Conservation (phyloP, 2,329 filamentous ascomycete genomes). For the Xylaria sp. region DNA sequence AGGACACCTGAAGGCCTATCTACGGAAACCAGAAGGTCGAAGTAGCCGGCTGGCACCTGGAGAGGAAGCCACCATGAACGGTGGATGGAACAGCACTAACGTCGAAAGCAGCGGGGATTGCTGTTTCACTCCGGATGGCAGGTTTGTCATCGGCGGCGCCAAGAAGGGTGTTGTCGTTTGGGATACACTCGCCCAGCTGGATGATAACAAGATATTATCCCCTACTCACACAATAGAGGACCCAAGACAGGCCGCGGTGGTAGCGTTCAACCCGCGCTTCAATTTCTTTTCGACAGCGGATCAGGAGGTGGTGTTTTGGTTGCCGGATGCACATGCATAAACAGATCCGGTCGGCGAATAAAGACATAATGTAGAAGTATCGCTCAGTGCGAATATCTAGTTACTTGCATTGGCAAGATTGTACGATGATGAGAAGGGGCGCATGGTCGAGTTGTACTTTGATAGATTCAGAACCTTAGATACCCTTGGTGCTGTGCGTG, state of each 20-base stretch:
- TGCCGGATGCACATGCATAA: constrained; percentile 72
- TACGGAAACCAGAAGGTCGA: constrained; percentile 66
- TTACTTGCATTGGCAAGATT: constrained; percentile 14
- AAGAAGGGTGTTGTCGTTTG: constrained; percentile 83
- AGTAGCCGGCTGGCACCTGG: constrained; percentile 65
- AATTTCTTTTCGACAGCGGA: constrained; percentile 94
- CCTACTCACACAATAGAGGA: constrained; percentile 74
- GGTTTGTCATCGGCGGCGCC: constrained; percentile 86
- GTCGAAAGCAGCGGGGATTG: constrained; percentile 78
- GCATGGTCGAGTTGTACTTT: constrained; percentile 23
- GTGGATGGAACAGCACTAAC: constrained; percentile 57
- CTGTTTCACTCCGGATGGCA: constrained; percentile 89
- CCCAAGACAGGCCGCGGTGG: constrained; percentile 75
- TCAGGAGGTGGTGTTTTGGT: constrained; percentile 82
- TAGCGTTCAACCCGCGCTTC: constrained; percentile 90
- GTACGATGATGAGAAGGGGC: constrained; percentile 28
- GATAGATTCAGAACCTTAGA: constrained; percentile 31
- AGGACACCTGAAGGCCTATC: constrained; percentile 79
- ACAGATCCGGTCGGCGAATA: constrained; percentile 10
- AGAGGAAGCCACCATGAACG: constrained; percentile 56
- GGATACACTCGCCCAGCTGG: constrained; percentile 74
- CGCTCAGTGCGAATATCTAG: background rate
- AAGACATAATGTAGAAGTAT: constrained; percentile 14
- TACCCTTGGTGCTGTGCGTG: constrained; percentile 29
- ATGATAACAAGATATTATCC: constrained; percentile 68